These are phyloP conservation scores for Bodo saltans DNA, from an alignment of 78 protist species.

Conservation along the genomic window DNA sequence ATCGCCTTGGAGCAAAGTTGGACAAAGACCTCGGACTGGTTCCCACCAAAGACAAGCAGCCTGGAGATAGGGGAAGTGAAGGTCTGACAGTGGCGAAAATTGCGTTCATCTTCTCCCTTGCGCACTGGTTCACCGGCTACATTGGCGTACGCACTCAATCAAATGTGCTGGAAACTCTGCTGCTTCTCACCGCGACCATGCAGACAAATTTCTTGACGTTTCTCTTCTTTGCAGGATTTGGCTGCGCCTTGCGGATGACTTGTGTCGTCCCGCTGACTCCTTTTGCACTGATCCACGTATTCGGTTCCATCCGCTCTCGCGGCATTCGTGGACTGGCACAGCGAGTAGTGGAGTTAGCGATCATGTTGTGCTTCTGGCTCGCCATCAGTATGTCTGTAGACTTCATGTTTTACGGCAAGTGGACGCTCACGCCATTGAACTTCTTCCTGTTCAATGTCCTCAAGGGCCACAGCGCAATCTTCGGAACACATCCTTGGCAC, in stretches of 20 bases:
- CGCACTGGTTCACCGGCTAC: conserved; percentile 33
- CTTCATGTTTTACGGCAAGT: conserved; percentile 33
- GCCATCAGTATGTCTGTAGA: conserved; percentile 17
- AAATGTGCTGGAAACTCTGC: conserved; percentile 34
- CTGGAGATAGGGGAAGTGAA: neutral
- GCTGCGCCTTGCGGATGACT: neutral
- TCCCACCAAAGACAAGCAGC: conserved; percentile 34
- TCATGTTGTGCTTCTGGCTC: neutral
- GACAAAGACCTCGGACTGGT: too few species aligned
- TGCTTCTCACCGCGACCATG: conserved; percentile 21
- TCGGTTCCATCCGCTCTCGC: neutral
- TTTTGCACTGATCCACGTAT: too few species aligned
- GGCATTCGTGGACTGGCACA: neutral
- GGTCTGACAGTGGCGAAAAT: neutral
- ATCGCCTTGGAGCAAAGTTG: too few species aligned
- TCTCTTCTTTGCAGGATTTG: neutral
- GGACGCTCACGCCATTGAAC: conserved; percentile 35
- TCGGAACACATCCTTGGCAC: conserved; percentile 72
- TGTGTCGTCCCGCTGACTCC: neutral
- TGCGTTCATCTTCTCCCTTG: conserved; percentile 39
- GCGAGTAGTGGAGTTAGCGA: neutral
- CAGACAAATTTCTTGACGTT: neutral
- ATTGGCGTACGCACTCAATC: conserved; percentile 53
- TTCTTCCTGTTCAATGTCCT: conserved; percentile 62
- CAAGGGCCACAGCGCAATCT: conserved; percentile 38